phyloP scores from a whole-genome alignment of 176 grass and related monocot species.

The Poa pratensis region DNA sequence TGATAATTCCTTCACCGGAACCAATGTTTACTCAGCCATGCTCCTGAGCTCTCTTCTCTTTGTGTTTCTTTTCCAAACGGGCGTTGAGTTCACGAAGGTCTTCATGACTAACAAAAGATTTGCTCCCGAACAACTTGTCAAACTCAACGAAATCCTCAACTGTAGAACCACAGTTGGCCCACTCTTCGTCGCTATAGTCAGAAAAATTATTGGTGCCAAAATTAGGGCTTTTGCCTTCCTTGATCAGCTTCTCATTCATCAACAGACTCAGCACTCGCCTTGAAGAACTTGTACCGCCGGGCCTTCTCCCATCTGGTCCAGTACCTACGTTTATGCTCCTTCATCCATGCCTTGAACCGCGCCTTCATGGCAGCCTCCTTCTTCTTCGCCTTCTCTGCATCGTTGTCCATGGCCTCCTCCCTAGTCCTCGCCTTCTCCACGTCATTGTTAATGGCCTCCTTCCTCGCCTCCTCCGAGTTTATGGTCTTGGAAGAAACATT shows the following conservation, averaged over 20 bases:
- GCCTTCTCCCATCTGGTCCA: neutral
- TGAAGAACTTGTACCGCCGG: neutral
- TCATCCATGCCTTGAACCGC: neutral
- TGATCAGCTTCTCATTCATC: neutral
- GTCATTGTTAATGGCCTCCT: neutral
- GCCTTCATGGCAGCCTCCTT: neutral
- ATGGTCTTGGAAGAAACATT: no score
- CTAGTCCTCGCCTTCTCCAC: neutral
- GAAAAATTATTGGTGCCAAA: neutral
- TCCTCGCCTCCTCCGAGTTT: neutral
- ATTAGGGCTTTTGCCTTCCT: neutral
- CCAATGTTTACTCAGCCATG: neutral
- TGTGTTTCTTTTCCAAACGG: neutral
- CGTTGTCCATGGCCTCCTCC: neutral
- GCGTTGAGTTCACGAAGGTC: neutral
- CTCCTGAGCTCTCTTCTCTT: neutral
- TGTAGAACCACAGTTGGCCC: no score
- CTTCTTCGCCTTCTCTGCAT: neutral
- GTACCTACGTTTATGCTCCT: neutral
- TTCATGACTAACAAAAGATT: neutral
- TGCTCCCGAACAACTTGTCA: neutral
- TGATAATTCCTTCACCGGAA: neutral
- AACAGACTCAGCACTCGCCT: neutral
- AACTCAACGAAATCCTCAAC: no score
- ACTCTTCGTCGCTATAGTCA: neutral